Base-by-base conservation (phyloP, 805 yeast genomes). In the Monosporozyma solicola region DNA sequence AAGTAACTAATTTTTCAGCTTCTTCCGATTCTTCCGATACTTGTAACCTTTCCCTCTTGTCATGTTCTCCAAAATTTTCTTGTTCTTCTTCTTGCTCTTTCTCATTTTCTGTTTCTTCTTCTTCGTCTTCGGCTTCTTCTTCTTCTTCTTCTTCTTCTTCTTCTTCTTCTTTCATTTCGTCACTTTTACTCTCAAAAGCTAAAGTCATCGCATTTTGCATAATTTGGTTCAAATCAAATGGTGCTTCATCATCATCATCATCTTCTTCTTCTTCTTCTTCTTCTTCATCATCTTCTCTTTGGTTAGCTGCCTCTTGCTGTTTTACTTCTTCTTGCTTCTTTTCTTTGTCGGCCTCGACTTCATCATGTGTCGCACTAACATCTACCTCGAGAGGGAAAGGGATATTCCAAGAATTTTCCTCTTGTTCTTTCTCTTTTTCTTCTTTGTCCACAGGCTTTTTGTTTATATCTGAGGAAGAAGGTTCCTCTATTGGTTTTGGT, bases 171-270 rank as follows among this genome's bases (percentile, higher is more conserved):
- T 15, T 33, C n/a, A 15, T 13, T 33, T 33, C 39, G 5, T 33
- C 43, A 5, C 13, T 7, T 20, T 25, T 50, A 27, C 41, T 80
- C 55, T 80, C 84, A 74, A 82, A 80, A 0, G 91, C 94, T 84
- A 86, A 75, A 48, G 80, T 79, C 71, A 85, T 76, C 1, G 92
- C 94, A 68, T 84, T 84, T 57, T 83, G 88, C 75, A 85, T 77
- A 57, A 85, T 85, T 58, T 80, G 85, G 60, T 80, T 83, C 80
- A 85, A 75, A 60, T 84, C 87, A 54, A 84, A 71, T 29, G 78
- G 80, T 33, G 73, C 79, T 39, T 72, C 77, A 39, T 65, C 41
- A 6, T 43, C 27, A 13, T 39, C 43, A 5, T 39, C 25, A 5
- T 20, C 43, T 2, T 20, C 43, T 16, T 8, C 43, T 15, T 20